Conservation (phyloP, 2,329 filamentous ascomycete species). For the Cladobotryum protrusum region DNA sequence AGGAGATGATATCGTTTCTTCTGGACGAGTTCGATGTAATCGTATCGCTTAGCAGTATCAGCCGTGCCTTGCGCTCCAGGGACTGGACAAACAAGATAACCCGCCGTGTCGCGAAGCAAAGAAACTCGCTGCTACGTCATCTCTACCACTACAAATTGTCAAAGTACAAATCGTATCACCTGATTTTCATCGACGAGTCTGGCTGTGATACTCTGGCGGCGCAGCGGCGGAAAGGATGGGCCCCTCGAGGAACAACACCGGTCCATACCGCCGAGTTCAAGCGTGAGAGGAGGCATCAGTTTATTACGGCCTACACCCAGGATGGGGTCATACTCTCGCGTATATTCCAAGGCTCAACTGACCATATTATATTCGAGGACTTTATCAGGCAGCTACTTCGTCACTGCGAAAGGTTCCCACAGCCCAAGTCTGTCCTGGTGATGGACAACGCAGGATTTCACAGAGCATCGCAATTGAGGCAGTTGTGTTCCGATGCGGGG, state of each 20-base stretch:
- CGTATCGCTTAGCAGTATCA: conserved; percentile 2
- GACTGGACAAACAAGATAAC: conserved; percentile 1
- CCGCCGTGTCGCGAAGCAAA: conserved; percentile 1
- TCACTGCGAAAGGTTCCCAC: conserved; percentile 3
- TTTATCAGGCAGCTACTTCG: conserved; percentile 8
- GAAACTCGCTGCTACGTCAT: conserved; percentile 1
- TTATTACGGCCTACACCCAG: conserved; percentile 1
- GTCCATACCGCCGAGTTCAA: too few species aligned
- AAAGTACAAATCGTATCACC: too few species aligned
- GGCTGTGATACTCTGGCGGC: too few species aligned
- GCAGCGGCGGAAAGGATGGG: too few species aligned
- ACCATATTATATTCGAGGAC: conserved; percentile 2
- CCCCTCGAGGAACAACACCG: too few species aligned
- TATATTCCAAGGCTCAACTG: conserved; percentile 3
- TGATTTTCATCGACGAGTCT: too few species aligned
- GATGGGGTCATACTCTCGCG: not conserved
- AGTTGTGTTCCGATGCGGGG: conserved; percentile 1
- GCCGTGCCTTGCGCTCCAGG: not conserved
- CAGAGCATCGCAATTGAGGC: not conserved
- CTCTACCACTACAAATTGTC: not conserved
- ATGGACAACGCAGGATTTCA: conserved; percentile 6
- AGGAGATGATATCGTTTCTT: conserved; percentile 1
- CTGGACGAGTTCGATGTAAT: conserved; percentile 1
- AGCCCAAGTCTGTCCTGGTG: conserved; percentile 3
- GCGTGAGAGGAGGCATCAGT: not conserved